A percentile compares a stretch with the other conserved stretches of the same genome.
phyloP scores from a whole-genome alignment of 305 asterid species.

The Ilex paraguariensis region DNA sequence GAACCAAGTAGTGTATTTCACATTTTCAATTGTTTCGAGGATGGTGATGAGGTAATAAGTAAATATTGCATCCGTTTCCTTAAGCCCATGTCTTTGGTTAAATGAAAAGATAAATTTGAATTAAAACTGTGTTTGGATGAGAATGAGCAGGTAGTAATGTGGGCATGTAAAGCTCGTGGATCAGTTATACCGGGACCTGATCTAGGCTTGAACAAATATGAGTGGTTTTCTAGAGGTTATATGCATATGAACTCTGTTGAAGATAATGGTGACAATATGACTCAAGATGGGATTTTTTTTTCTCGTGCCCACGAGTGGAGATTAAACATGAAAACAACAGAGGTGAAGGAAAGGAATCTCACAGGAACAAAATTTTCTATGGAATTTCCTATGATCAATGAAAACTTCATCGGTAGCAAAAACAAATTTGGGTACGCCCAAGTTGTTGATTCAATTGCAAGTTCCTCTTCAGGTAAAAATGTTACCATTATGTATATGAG shows the following conservation, averaged over 20 bases:
- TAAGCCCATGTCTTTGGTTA: too few relatives aligned
- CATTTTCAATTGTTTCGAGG: slow-evolving; percentile 54
- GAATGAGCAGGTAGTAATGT: slow-evolving; percentile 38
- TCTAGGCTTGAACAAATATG: slow-evolving; percentile 35
- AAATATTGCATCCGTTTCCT: too few relatives aligned
- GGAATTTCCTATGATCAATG: slow-evolving; percentile 68
- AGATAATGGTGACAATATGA: slow-evolving; percentile 5
- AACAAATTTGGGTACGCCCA: slow-evolving; percentile 50
- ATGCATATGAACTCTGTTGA: slow-evolving; percentile 16
- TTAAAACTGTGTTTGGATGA: too few relatives aligned
- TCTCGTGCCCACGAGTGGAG: slow-evolving; percentile 54
- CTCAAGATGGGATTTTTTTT: slow-evolving; percentile 22
- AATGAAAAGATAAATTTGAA: too few relatives aligned
- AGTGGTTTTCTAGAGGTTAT: slow-evolving; percentile 54
- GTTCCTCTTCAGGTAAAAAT: slow-evolving; percentile 44
- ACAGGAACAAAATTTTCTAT: slow-evolving; percentile 40
- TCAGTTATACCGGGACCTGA: slow-evolving; percentile 57
- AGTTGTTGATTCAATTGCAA: slow-evolving; percentile 30
- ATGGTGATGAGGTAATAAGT: slow-evolving; percentile 40
- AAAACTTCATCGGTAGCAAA: slow-evolving; percentile 26
- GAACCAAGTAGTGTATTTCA: slow-evolving; percentile 47
- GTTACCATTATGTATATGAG: background rate
- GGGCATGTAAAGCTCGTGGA: slow-evolving; percentile 45
- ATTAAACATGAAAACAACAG: slow-evolving; percentile 32
- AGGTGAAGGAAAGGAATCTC: slow-evolving; percentile 40